Evolutionary conservation across 768 basidiomycete genomes (phyloP), one percentile per base, ranked within the genome.

Genomic region (Astraeus odoratus): DNA sequence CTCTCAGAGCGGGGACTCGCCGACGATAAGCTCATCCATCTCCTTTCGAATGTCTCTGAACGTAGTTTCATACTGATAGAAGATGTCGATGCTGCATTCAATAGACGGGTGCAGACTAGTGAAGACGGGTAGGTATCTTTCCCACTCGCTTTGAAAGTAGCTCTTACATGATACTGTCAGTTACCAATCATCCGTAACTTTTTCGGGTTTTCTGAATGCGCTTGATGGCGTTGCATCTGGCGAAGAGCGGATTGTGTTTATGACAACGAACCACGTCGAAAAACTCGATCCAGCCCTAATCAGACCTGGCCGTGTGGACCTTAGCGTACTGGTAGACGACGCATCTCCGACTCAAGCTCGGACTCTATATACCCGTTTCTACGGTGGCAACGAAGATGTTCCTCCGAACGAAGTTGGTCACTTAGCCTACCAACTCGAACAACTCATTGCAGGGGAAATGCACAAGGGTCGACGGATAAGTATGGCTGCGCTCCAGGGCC

Each of bases 261-360:
- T 99, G 83, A 99, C 96, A 0, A 98, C 96, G n/a, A 99, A 99
- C 64, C 96, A 98, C 56, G 61, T 88, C 43, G 81, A 87, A 48
- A 76, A 74, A 50, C 78, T 99, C 27, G 96, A 99, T 65, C 85
- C 91, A 5, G 96, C 95, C 0, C 78, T 99, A 37, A 90, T 98
- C 58, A 82, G 96, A 41, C 95, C 96, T 1, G 96, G 96, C 15
- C 80, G 96, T 8, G 94, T 99, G 34, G 96, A 99, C 63, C 63
- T 97, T 37, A 74, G 80, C 22, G 78, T 88, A 52, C 66, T 86
- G 29, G 76, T 99, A 39, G 92, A 85, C 63, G 89, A 99, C 55
- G 90, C 96, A 4, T 82, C 77, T 20, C 80, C 92, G 0, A 66
- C 69, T 41, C 96, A 99, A 64, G 89, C 88, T 13, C 70, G 70